These are phyloP conservation scores for Pyrrhoderma noxium DNA, from an alignment of 1,284 basidiomycete genomes.

Conservation along the genomic window DNA sequence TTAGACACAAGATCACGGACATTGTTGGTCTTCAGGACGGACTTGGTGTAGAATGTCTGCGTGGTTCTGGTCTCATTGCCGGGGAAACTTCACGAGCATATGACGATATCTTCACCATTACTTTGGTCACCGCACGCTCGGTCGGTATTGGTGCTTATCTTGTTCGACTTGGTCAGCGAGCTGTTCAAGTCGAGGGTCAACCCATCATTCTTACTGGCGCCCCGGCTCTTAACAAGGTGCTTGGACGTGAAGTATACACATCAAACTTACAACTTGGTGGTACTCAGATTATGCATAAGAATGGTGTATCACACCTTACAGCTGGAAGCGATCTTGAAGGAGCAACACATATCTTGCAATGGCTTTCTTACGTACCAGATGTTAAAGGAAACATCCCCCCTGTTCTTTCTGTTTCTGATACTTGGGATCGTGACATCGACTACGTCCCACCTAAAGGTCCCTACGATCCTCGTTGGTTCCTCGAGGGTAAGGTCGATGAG, in stretches of 20 bases:
- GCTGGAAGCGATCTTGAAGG: conserved; percentile 94
- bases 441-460: conserved; percentile 91
- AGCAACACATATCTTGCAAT: conserved; percentile 87
- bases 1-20: conserved; percentile 90
- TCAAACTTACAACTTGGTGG: conserved; percentile 98
- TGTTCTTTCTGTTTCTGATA: conserved; percentile 61
- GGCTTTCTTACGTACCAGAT: conserved; percentile 92
- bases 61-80: conserved; percentile 95
- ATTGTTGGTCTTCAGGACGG: conserved; percentile 96
- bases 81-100: conserved; percentile 98
- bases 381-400: conserved; percentile 74
- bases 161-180: conserved; percentile 94
- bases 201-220: conserved; percentile 99
- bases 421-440: conserved; percentile 90
- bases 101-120: conserved; percentile 99
- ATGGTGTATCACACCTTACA: conserved; percentile 95
- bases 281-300: conserved; percentile 99
- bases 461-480: conserved; percentile 98
- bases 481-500: conserved; percentile 89
- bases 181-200: conserved; percentile 98
- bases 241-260: conserved; percentile 98
- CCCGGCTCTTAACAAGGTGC: conserved; percentile 95
- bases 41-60: conserved; percentile 96
- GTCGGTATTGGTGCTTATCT: conserved; percentile 99
- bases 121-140: conserved; percentile 95